Evolutionary conservation across 2,329 filamentous ascomycete species (phyloP), one percentile per base, ranked within the genome.

Genomic region (Zymoseptoria ardabiliae): DNA sequence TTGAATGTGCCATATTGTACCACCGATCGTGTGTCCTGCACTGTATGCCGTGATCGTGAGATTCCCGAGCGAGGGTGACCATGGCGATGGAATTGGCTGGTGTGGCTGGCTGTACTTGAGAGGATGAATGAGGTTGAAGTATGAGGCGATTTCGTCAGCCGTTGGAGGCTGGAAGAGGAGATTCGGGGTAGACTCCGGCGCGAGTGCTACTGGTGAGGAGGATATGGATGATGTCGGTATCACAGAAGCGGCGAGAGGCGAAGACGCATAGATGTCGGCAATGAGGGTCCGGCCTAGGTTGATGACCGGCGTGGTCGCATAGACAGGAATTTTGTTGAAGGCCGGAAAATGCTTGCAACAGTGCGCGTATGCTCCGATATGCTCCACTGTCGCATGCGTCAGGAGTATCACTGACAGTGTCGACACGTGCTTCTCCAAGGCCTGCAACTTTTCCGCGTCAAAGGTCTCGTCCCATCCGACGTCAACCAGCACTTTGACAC

Each of bases 1-100:
- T 70, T 97, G 93, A 65, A 99, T 92, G 70, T 97, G 93, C 94
- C 94, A 99, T 78, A 99, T 96, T 22, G 94, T 97, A 58, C 94
- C 94, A 73, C 94, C 94, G 0, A 97, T 83, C 0, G 93, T 97
- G 72, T 97, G 93, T 64, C 94, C 94, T 7, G 94, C 91, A 75
- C 95, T 96, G 77, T 97, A 97, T 0, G 94, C 94, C 0, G 94
- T 99, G 65, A 99, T 90, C 2, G 91, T 96, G 19, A 99, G 83
- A 4, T 92, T 92, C 66, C 94, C 92, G 17, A 97, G 80, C 0
- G 93, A 89, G 3, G 92, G 91, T 2, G 91, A 95, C 71, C 91
- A 95, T 0, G 91, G 88, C 4, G 91, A 94, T 0, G 89, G 85
- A 1, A 91, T 81, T 1, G 94, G 93, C 69, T 97, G 90, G 71